phyloP scores from a whole-genome alignment of 2,329 filamentous ascomycete species.

The Fusarium pilosicola region DNA sequence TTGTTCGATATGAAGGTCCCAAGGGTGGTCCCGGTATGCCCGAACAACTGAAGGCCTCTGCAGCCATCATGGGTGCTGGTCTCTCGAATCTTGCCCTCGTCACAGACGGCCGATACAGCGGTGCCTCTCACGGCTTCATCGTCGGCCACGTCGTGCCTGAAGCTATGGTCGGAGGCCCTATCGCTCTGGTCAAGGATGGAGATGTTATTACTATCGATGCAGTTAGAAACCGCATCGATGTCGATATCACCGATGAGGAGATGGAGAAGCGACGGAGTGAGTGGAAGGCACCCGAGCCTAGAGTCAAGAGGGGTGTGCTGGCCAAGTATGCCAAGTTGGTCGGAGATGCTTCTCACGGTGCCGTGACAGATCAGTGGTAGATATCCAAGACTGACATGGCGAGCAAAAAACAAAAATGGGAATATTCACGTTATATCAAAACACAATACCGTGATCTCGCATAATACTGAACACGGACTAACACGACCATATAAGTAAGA shows the following conservation, averaged over 20 bases:
- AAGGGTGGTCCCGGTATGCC: conserved; percentile 97
- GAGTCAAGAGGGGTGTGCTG: conserved; percentile 83
- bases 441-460: neutral
- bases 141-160: conserved; percentile 94
- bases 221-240: conserved; percentile 77
- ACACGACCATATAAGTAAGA: neutral
- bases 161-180: conserved; percentile 87
- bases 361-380: conserved; percentile 76
- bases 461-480: neutral
- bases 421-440: neutral
- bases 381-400: neutral
- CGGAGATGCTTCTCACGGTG: conserved; percentile 90
- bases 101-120: conserved; percentile 90
- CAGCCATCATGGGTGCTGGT: conserved; percentile 92
- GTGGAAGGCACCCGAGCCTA: conserved; percentile 77
- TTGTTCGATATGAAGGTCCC: conserved; percentile 93
- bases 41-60: conserved; percentile 88
- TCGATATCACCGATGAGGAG: conserved; percentile 74
- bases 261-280: conserved; percentile 68
- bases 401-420: neutral
- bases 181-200: conserved; percentile 82
- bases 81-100: conserved; percentile 89
- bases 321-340: conserved; percentile 92
- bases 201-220: conserved; percentile 90
- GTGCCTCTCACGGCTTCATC: conserved; percentile 91